These are phyloP conservation scores for Ephemerocybe angulata DNA, from an alignment of 768 basidiomycete species.

Conservation along the genomic window DNA sequence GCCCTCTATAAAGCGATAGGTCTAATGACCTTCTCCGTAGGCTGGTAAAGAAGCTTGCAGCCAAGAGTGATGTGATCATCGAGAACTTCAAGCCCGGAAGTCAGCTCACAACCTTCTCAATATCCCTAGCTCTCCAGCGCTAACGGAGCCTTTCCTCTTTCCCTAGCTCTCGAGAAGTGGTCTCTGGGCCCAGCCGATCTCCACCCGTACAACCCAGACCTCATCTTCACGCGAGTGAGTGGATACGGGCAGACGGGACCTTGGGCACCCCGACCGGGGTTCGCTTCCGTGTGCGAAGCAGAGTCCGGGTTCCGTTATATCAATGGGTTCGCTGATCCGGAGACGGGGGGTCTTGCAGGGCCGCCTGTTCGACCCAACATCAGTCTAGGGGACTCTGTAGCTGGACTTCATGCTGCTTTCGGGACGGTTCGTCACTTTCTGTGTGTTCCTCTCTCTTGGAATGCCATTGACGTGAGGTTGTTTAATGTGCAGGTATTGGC, in stretches of 20 bases:
- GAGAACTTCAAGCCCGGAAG: constrained; percentile 78
- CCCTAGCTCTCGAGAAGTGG: constrained; percentile 67
- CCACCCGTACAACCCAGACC: constrained; percentile 73
- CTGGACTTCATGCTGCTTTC: constrained; percentile 70
- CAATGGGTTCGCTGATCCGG: constrained; percentile 58
- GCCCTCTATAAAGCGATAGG: not conserved
- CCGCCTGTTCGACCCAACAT: constrained; percentile 71
- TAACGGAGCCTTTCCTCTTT: not conserved
- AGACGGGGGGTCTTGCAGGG: constrained; percentile 50
- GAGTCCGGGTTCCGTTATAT: constrained; percentile 73
- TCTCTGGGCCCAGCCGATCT: constrained; percentile 54
- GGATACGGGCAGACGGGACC: constrained; percentile 76
- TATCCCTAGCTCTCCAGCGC: not conserved
- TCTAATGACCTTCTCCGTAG: constrained; percentile 29
- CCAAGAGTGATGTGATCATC: constrained; percentile 61
- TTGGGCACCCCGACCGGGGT: constrained; percentile 67
- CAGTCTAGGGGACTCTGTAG: constrained; percentile 68
- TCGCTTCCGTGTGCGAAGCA: constrained; percentile 73
- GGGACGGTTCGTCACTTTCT: constrained; percentile 49
- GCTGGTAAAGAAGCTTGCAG: constrained; percentile 56
- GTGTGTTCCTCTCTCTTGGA: not conserved
- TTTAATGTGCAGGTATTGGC: constrained; percentile 50
- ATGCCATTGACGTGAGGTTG: not conserved
- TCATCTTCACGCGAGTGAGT: constrained; percentile 87
- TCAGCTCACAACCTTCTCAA: constrained; percentile 21